Evolutionary conservation across 139 green algal genomes (phyloP).

Genomic region (Auxenochlorella pyrenoidosa): DNA sequence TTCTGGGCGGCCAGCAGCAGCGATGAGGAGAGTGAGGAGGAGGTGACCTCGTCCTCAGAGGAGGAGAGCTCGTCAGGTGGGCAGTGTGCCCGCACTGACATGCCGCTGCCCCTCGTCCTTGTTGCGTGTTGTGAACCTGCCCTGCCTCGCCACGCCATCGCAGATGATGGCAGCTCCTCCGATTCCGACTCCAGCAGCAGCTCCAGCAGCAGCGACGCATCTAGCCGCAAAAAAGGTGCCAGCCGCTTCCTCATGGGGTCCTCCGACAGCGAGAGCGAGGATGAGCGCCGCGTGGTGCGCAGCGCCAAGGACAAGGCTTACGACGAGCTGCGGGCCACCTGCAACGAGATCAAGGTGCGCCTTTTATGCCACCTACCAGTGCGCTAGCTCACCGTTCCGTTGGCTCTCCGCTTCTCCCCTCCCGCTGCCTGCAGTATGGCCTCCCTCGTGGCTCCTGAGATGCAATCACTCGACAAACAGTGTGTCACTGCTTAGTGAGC

Average conservation of each 20-base stretch:
- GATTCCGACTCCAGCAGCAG: conserved; percentile 39
- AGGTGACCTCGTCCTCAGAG: conserved; percentile 36
- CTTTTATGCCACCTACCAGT: no score
- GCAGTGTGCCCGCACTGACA: neutral
- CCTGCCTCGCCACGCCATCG: neutral
- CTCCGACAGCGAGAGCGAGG: conserved; percentile 81
- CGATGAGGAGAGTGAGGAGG: conserved; percentile 70
- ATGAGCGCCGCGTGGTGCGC: conserved; percentile 84
- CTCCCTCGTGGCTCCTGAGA: no score
- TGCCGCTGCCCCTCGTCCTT: neutral
- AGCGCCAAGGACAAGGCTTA: conserved; percentile 89
- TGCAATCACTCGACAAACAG: no score
- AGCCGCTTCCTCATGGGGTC: conserved; percentile 72
- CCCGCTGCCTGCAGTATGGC: no score
- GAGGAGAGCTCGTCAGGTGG: conserved; percentile 32
- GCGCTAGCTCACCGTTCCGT: no score
- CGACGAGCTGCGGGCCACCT: conserved; percentile 83
- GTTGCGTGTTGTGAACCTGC: neutral
- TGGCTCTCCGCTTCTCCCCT: no score
- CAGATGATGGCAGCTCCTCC: conserved; percentile 39
- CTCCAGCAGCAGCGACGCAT: conserved; percentile 47
- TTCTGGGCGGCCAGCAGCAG: conserved; percentile 77
- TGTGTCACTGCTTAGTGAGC: neutral
- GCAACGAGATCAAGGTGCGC: conserved; percentile 88
- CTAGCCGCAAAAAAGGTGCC: conserved; percentile 47